A percentile compares a stretch with the other conserved stretches of the same genome.
These are phyloP conservation scores for Umbelopsis sp. DNA, from an alignment of 192 early-diverging fungal genomes.

Conservation along the genomic window DNA sequence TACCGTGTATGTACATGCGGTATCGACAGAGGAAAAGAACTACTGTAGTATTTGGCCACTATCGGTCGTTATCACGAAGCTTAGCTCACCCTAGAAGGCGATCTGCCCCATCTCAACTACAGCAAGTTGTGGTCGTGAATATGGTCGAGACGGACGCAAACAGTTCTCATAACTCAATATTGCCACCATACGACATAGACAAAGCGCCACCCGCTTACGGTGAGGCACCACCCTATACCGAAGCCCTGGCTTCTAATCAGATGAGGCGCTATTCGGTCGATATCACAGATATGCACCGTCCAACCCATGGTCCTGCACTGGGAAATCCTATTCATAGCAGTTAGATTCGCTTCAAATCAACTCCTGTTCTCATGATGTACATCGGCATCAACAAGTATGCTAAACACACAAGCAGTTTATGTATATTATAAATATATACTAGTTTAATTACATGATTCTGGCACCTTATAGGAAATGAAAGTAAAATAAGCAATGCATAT, in stretches of 20 bases:
- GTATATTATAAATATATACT: not conserved
- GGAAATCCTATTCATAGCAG: too few relatives aligned
- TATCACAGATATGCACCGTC: not conserved
- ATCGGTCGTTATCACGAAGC: not conserved
- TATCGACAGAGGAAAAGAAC: not conserved
- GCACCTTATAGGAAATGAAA: too few relatives aligned
- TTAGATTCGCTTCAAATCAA: too few relatives aligned
- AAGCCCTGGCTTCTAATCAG: not conserved
- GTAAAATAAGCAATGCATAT: too few relatives aligned
- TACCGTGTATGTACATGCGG: not conserved
- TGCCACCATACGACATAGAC: constrained; percentile 5
- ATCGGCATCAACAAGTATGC: not conserved
- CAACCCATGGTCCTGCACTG: not conserved
- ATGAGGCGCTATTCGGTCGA: not conserved
- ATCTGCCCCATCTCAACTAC: not conserved
- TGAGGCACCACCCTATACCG: not conserved
- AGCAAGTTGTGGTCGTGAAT: not conserved
- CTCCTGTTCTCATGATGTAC: not conserved
- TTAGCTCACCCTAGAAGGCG: not conserved
- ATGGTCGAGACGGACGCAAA: not conserved
- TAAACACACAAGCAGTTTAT: not conserved
- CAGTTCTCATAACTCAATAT: not conserved
- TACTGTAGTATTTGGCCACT: not conserved
- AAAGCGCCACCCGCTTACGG: not conserved
- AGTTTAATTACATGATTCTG: too few relatives aligned